Evolutionary conservation across 2,329 filamentous ascomycete genomes (phyloP), one percentile per base, ranked within the genome.

Genomic region (Ceratocystis variospora): DNA sequence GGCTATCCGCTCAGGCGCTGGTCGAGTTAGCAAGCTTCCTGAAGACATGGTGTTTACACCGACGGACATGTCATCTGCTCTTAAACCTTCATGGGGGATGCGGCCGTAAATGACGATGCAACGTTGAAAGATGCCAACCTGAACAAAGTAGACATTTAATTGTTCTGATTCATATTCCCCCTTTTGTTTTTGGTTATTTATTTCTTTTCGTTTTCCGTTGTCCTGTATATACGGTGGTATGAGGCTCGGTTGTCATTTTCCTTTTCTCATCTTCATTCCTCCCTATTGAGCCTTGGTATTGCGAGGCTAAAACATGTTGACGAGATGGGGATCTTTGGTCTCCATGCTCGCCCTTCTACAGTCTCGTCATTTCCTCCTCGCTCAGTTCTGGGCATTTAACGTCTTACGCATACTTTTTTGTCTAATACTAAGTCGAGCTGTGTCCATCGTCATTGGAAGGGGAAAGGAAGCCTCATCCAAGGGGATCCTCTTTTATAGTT

Each of bases 21-120:
- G 95, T 72, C 88, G 92, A 69, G 84, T 96, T 70, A 94, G 89
- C 73, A 86, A 89, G 62, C 82, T 96, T 68, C 91, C 92, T 0
- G 86, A 85, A 67, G 90, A 92, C 70, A 83, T 87, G 55, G 89
- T 96, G 67, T 92, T 91, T 70, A 91, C 89, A 2, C 81, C 81
- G 72, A 83, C 87, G 44, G 84, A 90, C 66, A 75, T 93, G 74
- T 76, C 78, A 67, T 76, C 84, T 70, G 78, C 79, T 70, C 77
- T 87, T 68, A 86, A 85, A 76, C 84, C 83, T 55, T 75, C 77
- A 64, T 86, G 83, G 83, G 76, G 73, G 69, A 80, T 85, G 76
- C 80, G 81, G 67, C 72, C 74, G 64, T 79, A 73, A 73, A 68
- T 48, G 53, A 28, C 50, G 19, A 45, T 25, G 17, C 50, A 50